phyloP scores from a whole-genome alignment of 345 rosid species.

The Ailanthus altissimus region DNA sequence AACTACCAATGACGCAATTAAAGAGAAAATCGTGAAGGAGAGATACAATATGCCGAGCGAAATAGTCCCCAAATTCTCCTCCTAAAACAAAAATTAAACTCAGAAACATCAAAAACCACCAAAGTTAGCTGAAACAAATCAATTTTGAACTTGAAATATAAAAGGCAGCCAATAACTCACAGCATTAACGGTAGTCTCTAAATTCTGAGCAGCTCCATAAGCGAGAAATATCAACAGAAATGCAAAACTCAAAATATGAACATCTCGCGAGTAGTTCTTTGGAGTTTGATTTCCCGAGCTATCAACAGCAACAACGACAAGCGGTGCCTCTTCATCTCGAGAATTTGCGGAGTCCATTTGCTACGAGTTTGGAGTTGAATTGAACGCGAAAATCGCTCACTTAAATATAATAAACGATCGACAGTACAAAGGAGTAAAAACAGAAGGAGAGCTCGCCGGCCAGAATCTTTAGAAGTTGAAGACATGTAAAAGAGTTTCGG shows the following conservation, averaged over 20 bases:
- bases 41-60: constrained; percentile 84
- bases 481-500: constrained; percentile 18
- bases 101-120: background rate
- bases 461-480: constrained; percentile 16
- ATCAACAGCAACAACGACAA: constrained; percentile 52
- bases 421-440: constrained; percentile 36
- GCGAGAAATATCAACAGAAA: constrained; percentile 80
- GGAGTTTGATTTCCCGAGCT: constrained; percentile 29
- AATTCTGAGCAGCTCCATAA: constrained; percentile 96
- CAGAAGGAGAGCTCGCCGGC: constrained; percentile 34
- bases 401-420: constrained; percentile 19
- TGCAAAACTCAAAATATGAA: constrained; percentile 76
- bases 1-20: constrained; percentile 79
- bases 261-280: constrained; percentile 59
- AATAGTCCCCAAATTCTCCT: constrained; percentile 68
- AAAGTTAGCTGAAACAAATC: too few relatives aligned
- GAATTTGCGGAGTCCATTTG: constrained; percentile 40
- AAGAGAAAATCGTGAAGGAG: constrained; percentile 85
- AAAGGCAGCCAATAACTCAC: constrained; percentile 40
- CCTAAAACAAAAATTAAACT: constrained; percentile 43
- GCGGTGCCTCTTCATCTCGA: constrained; percentile 61
- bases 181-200: constrained; percentile 76
- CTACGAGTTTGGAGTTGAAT: constrained; percentile 11
- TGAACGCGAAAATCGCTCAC: constrained; percentile 5
- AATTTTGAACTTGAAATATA: background rate